Percentiles rank a stretch among this genome's conserved stretches.
Evolutionary conservation across 257 asterid species (phyloP).

Genomic region (Jacaranda copaia): DNA sequence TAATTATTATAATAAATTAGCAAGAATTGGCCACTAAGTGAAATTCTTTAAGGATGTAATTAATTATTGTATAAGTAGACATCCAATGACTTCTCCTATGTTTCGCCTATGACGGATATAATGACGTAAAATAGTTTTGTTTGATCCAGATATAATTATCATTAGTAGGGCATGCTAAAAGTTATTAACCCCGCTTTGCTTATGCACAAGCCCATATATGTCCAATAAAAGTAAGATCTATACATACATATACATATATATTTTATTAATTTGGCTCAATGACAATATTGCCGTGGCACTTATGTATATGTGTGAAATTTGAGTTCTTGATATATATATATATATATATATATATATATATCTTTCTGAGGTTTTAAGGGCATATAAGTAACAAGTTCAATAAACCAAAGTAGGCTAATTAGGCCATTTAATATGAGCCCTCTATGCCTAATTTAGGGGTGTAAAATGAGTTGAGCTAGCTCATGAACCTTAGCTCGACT

Average conservation of each 20-base stretch:
- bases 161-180: background rate
- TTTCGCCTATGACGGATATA: constrained; percentile 41
- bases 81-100: constrained; percentile 35
- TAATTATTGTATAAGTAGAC: constrained; percentile 14
- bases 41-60: constrained; percentile 24
- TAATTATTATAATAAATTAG: background rate
- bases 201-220: background rate
- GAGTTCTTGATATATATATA: too few species aligned
- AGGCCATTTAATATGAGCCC: too few species aligned
- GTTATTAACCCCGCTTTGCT: background rate
- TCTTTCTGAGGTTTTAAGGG: too few species aligned
- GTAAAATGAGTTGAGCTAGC: too few species aligned
- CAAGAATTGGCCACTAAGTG: constrained; percentile 17
- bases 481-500: too few species aligned
- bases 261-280: too few species aligned
- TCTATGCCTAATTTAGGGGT: too few species aligned
- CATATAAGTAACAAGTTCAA: too few species aligned
- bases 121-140: constrained; percentile 40
- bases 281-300: too few species aligned
- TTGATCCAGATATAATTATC: constrained; percentile 3
- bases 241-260: background rate
- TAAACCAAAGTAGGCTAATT: too few species aligned
- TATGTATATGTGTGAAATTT: too few species aligned
- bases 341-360: too few species aligned
- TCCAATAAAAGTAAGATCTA: background rate